Percentiles rank a stretch among this genome's conserved stretches.
Conservation (phyloP, 2,329 filamentous ascomycete genomes). For the Trichoderma atrobrunneum region DNA sequence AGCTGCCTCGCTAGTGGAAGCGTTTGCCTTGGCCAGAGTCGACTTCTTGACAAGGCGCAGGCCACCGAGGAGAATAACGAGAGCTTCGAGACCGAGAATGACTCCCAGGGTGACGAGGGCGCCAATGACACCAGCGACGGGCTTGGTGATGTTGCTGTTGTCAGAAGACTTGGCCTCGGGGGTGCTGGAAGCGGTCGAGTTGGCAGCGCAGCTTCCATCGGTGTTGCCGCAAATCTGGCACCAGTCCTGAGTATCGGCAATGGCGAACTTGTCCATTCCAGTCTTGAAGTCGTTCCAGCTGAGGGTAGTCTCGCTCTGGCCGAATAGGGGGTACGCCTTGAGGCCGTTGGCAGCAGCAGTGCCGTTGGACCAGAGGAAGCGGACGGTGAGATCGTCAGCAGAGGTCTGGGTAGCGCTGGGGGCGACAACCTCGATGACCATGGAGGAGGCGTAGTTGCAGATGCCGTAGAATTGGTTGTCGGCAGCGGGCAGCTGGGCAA, state of each 20-base stretch:
- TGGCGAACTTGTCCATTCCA: slow-evolving; percentile 63
- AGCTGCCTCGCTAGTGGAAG: slow-evolving; percentile 12
- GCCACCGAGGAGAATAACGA: slow-evolving; percentile 43
- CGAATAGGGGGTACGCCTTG: slow-evolving; percentile 56
- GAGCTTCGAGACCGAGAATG: slow-evolving; percentile 44
- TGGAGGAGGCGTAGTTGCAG: slow-evolving; percentile 78
- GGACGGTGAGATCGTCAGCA: slow-evolving; percentile 50
- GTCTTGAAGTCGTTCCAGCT: slow-evolving; percentile 67
- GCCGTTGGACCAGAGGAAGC: slow-evolving; percentile 62
- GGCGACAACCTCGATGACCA: slow-evolving; percentile 72
- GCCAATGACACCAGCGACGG: slow-evolving; percentile 79
- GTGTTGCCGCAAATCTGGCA: slow-evolving; percentile 73
- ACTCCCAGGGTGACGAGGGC: slow-evolving; percentile 61
- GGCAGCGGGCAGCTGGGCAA: slow-evolving; percentile 49
- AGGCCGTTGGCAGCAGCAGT: slow-evolving; percentile 53
- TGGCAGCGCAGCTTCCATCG: slow-evolving; percentile 60
- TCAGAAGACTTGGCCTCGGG: slow-evolving; percentile 25
- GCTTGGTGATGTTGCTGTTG: slow-evolving; percentile 55
- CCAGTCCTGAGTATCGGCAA: slow-evolving; percentile 66
- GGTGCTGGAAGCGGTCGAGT: slow-evolving; percentile 27
- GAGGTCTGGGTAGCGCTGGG: slow-evolving; percentile 50
- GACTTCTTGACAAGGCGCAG: slow-evolving; percentile 50
- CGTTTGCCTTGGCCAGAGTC: slow-evolving; percentile 26
- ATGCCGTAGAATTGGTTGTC: slow-evolving; percentile 68
- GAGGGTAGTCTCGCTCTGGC: slow-evolving; percentile 52